These are phyloP conservation scores for Dryadomyces sulphureus DNA, from an alignment of 2,329 filamentous ascomycete species.

Conservation along the genomic window DNA sequence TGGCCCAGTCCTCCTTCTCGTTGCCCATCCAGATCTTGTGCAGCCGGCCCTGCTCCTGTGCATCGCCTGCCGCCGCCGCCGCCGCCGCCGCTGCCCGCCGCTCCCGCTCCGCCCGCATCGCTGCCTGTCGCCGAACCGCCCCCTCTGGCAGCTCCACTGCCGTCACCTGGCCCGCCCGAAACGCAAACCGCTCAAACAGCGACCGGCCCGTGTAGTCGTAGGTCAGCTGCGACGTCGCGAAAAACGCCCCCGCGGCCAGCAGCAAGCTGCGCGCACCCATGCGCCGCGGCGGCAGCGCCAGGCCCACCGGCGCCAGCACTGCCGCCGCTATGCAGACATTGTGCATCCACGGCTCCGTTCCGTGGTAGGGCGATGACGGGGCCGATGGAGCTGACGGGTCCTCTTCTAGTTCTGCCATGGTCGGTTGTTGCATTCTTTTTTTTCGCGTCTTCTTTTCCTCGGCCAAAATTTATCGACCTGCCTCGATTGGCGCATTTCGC, in stretches of 20 bases:
- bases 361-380: conserved; percentile 7
- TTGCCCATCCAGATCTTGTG: conserved; percentile 43
- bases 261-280: conserved; percentile 33
- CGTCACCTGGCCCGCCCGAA: conserved; percentile 19
- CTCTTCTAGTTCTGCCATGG: neutral
- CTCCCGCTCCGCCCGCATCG: conserved; percentile 31
- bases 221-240: conserved; percentile 38
- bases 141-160: conserved; percentile 34
- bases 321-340: conserved; percentile 31
- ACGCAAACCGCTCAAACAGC: conserved; percentile 30
- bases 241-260: conserved; percentile 33
- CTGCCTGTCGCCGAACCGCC: conserved; percentile 29
- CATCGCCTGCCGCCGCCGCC: neutral
- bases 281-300: conserved; percentile 36
- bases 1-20: conserved; percentile 33
- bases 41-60: conserved; percentile 13
- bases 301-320: conserved; percentile 30
- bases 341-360: conserved; percentile 24
- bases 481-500: too few relatives aligned
- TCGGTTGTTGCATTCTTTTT: neutral
- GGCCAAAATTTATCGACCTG: too few relatives aligned
- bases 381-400: neutral
- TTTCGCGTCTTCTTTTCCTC: neutral
- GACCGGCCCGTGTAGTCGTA: conserved; percentile 42
- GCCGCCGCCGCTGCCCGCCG: conserved; percentile 14